phyloP scores from a whole-genome alignment of 345 rosid species.

The Dovyalis caffra region DNA sequence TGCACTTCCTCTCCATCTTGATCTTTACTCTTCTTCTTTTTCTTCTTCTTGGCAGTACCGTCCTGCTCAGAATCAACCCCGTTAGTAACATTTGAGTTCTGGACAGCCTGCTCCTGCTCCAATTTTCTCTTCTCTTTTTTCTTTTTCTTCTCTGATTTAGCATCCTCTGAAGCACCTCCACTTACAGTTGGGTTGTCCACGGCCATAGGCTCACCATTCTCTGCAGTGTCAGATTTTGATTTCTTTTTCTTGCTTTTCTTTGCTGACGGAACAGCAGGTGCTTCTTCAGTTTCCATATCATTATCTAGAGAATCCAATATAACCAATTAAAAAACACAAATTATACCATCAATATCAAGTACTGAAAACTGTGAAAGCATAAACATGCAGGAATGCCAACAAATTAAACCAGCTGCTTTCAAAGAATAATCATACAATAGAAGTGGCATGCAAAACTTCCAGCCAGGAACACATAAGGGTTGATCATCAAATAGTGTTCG shows the following conservation, averaged over 20 bases:
- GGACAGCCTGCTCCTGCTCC: conserved; percentile 28
- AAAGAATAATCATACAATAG: neutral
- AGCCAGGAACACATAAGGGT: neutral
- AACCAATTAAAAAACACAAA: neutral
- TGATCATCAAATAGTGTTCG: neutral
- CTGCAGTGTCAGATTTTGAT: conserved; percentile 36
- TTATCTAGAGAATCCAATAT: conserved; percentile 23
- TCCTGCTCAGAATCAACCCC: conserved; percentile 6
- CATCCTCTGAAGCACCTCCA: conserved; percentile 40
- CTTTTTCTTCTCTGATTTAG: conserved; percentile 53
- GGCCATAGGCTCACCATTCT: conserved; percentile 37
- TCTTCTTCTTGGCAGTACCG: conserved; percentile 30
- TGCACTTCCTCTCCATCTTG: conserved; percentile 17
- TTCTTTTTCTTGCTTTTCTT: conserved; percentile 70
- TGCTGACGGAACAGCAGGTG: conserved; percentile 36
- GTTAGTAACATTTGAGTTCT: conserved; percentile 13
- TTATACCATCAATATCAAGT: neutral
- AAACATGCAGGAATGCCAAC: neutral
- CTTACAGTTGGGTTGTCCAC: conserved; percentile 33
- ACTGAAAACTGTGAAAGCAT: neutral
- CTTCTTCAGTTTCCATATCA: conserved; percentile 52
- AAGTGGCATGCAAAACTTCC: neutral
- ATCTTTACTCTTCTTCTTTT: conserved; percentile 37
- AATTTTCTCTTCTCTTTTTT: conserved; percentile 51
- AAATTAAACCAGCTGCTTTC: neutral